Evolutionary conservation across 2,329 filamentous ascomycete genomes (phyloP), one percentile per base, ranked within the genome.

Genomic region (Neospermospora avenae): DNA sequence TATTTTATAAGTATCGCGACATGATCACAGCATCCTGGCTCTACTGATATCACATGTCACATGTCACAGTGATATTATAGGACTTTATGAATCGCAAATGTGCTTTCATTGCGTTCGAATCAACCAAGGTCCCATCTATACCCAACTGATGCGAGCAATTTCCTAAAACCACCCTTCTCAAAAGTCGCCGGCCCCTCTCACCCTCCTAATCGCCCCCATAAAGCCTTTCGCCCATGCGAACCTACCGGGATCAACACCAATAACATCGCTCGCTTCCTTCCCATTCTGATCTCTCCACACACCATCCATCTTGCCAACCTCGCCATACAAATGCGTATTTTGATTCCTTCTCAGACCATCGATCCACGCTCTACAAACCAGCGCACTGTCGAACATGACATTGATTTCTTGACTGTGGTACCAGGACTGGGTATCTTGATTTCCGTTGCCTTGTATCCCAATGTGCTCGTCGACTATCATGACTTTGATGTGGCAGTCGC

Each of bases 381-480:
- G 72, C 0, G 72, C 67, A 20, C 82, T 87, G 63, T 93, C 89
- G 5, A 92, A 74, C 81, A 93, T 84, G 24, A 93, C 73, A 65
- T 93, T 93, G 57, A 89, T 81, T 72, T 93, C 90, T 72, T 92
- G 88, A 57, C 82, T 86, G 69, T 93, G 89, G 65, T 81, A 92
- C 85, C 88, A 93, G 20, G 81, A 85, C 73, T 93, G 90, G 1
- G 89, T 92, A 67, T 93, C 90, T 71, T 92, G 87, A 69, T 93
- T 93, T 0, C 89, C 89, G 64, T 84, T 90, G 3, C 89, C 90
- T 72, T 89, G 82, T 37, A 93, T 85, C 2, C 82, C 89, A 37
- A 93, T 80, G 22, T 76, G 75, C 45, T 81, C 82, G 71, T 93
- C 90, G 1, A 84, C 85, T 44, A 93, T 87, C 77, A 93, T 82